phyloP scores from a whole-genome alignment of 192 early-diverging fungal species.

The Coemansia umbellata region DNA sequence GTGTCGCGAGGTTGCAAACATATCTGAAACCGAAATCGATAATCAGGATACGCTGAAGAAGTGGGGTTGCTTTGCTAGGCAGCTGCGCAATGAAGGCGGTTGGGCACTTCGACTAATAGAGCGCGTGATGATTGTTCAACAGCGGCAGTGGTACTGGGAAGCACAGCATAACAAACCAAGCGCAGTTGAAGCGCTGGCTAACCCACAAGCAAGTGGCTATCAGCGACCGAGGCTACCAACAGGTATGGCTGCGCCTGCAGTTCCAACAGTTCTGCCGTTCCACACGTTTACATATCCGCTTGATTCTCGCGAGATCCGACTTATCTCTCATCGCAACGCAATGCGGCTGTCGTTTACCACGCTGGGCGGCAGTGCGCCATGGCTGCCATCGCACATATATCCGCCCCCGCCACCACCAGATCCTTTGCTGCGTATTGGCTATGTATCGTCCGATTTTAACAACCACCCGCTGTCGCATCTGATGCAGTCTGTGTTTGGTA shows the following conservation, averaged over 20 bases:
- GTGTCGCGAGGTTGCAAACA: background rate
- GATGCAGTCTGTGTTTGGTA: slow-evolving; percentile 93
- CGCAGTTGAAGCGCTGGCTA: slow-evolving; percentile 7
- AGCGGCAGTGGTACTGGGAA: slow-evolving; percentile 66
- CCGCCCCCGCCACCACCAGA: slow-evolving; percentile 70
- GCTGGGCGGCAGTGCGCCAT: slow-evolving; percentile 54
- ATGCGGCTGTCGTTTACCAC: slow-evolving; percentile 73
- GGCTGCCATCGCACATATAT: slow-evolving; percentile 59
- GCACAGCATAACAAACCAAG: slow-evolving; percentile 13
- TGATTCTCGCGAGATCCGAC: slow-evolving; percentile 72
- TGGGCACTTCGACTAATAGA: slow-evolving; percentile 68
- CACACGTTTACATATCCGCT: slow-evolving; percentile 95
- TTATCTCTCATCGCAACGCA: slow-evolving; percentile 84
- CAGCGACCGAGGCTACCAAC: slow-evolving; percentile 52
- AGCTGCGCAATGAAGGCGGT: slow-evolving; percentile 64
- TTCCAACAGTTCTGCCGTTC: slow-evolving; percentile 89
- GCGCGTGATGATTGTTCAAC: slow-evolving; percentile 55
- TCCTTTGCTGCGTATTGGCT: slow-evolving; percentile 75
- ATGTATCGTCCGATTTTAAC: slow-evolving; percentile 90
- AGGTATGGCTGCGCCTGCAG: slow-evolving; percentile 54
- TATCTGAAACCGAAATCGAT: background rate
- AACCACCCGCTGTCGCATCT: slow-evolving; percentile 91
- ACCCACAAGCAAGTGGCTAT: slow-evolving; percentile 18
- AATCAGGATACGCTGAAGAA: background rate
- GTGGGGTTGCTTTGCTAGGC: slow-evolving; percentile 24